Base-by-base conservation (phyloP, 139 green algal genomes). In the Marvania coccoides region DNA sequence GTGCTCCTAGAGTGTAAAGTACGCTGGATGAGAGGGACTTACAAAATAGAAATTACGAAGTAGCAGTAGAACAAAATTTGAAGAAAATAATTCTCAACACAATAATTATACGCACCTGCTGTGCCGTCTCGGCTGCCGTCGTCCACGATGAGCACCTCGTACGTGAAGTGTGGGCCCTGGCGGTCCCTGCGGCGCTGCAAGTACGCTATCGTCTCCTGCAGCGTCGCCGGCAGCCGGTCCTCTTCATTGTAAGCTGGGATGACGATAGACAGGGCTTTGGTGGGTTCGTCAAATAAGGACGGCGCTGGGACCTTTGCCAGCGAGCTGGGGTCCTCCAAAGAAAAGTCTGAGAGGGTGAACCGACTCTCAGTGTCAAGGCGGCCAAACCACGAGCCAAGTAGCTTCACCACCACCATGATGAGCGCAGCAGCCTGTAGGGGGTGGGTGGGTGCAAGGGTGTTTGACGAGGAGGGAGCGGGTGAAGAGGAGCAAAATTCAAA, bases 241-340 rank as follows among this genome's bases (percentile, higher is more conserved):
- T 93, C 79, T 70, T 98, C 93, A 63, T 98, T 97, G 72, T 92
- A 98, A 3, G 93, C 93, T 24, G 93, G 93, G 6, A 97, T 78
- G 0, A 96, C 72, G 13, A 95, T 70, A 1, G 82, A 85, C 33
- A 96, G 72, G 0, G 78, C 67, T 63, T 93, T 94, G 19, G 76
- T 85, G 4, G 88, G 59, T 13, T 86, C 64, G 31, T 55, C 37
- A 31, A 86, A 87, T 13, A 96, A 74, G 8, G 83, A 91, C 3
- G 61, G 40, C 26, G 61, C 33, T 30, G 36, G 0, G 47, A 75
- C 63, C 58, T 61, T 74, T 9, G 61, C 47, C 35, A 73, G 15
- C 29, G 60, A 76, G 0, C 6, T 37, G 29, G 71, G 71, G 29
- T 69, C 61, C 4, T 82, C 75, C 15, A 82, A 64, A 3, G 24